phyloP scores from a whole-genome alignment of 2,329 filamentous ascomycete genomes.

The Periconia digitata region DNA sequence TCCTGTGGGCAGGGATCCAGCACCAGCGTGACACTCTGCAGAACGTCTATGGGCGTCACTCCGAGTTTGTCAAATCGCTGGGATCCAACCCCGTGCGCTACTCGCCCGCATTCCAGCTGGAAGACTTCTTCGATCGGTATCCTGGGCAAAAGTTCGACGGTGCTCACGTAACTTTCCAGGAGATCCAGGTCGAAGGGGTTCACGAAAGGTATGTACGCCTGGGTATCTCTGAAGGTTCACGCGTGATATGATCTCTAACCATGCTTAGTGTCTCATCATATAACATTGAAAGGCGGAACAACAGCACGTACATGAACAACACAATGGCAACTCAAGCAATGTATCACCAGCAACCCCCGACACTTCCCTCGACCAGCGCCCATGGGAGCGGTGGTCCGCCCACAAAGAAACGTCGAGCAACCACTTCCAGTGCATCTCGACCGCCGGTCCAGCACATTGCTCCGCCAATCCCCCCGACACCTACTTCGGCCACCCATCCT shows the following conservation, averaged over 20 bases:
- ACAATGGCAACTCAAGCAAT: constrained; percentile 24
- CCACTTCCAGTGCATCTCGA: constrained; percentile 25
- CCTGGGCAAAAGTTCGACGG: constrained; percentile 71
- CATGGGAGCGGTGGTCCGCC: constrained; percentile 35
- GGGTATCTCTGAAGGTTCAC: neutral
- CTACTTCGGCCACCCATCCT: constrained; percentile 34
- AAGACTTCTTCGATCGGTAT: constrained; percentile 87
- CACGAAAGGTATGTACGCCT: constrained; percentile 55
- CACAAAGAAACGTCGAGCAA: constrained; percentile 39
- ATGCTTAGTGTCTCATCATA: constrained; percentile 32
- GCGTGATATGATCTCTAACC: constrained; percentile 12
- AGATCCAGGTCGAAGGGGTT: constrained; percentile 64
- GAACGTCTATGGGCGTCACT: constrained; percentile 75
- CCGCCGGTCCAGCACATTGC: constrained; percentile 18
- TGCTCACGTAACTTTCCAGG: constrained; percentile 70
- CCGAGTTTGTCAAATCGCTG: constrained; percentile 74
- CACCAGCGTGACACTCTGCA: constrained; percentile 80
- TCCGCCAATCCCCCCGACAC: constrained; percentile 31
- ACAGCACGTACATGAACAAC: constrained; percentile 39
- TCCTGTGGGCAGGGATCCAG: constrained; percentile 75
- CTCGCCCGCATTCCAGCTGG: constrained; percentile 77
- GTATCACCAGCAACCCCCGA: constrained; percentile 27
- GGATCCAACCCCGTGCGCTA: constrained; percentile 71
- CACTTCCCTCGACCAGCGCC: constrained; percentile 22
- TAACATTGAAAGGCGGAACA: constrained; percentile 41